A percentile compares a stretch with the other conserved stretches of the same genome.
phyloP scores from a whole-genome alignment of 192 early-diverging fungal species.

The Rhizoclosmatium sp. region DNA sequence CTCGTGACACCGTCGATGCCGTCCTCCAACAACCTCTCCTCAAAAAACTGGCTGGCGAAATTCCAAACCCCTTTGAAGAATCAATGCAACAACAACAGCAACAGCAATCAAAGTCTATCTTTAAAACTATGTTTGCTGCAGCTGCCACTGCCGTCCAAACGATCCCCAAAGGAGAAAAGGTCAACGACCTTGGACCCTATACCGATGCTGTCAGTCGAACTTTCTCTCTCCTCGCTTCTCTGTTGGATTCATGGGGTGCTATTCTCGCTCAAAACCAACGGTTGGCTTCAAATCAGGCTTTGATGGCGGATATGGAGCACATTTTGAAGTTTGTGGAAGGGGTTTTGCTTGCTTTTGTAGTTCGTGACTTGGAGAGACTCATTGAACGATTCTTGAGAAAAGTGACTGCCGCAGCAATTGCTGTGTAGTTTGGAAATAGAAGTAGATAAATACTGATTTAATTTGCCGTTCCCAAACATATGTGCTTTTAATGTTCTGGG shows the following conservation, averaged over 20 bases:
- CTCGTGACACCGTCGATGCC: background rate
- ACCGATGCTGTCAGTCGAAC: background rate
- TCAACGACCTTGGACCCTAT: background rate
- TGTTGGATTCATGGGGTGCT: conserved; percentile 17
- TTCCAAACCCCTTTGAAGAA: conserved; percentile 4
- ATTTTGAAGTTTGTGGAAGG: conserved; percentile 16
- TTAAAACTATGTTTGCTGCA: background rate
- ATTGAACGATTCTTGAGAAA: conserved; percentile 12
- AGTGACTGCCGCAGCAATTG: conserved; percentile 13
- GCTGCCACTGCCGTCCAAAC: background rate
- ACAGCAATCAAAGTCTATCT: background rate
- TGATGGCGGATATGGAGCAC: conserved; percentile 3
- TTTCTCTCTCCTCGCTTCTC: background rate
- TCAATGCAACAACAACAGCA: too few species aligned
- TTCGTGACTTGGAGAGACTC: conserved; percentile 9
- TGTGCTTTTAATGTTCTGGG: too few species aligned
- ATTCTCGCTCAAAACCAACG: background rate
- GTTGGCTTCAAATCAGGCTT: background rate
- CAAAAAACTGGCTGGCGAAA: conserved; percentile 19
- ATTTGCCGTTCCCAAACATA: too few species aligned
- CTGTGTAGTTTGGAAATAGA: background rate
- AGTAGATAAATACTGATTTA: background rate
- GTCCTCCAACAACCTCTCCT: background rate
- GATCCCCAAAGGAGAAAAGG: conserved; percentile 21
- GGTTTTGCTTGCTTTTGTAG: conserved; percentile 13